phyloP scores from a whole-genome alignment of 2,329 filamentous ascomycete genomes.

The Nemania serpens region DNA sequence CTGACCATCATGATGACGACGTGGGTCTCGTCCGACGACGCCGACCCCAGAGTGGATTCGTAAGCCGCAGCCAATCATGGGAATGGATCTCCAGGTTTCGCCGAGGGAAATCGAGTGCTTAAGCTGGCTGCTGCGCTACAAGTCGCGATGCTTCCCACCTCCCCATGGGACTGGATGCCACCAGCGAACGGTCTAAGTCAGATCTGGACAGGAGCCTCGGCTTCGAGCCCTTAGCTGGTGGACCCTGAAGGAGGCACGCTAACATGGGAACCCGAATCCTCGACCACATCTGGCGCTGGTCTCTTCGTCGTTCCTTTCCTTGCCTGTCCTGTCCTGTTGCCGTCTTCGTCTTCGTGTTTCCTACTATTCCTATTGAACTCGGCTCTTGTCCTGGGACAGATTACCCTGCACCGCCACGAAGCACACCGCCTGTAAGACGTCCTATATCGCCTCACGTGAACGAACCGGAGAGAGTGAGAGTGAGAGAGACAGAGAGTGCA shows the following conservation, averaged over 20 bases:
- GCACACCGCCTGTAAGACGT: no score
- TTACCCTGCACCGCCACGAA: no score
- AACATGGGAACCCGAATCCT: not conserved
- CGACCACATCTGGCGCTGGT: not conserved
- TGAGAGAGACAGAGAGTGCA: no score
- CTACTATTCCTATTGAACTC: no score
- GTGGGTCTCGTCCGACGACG: not conserved
- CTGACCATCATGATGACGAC: not conserved
- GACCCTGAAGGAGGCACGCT: slow-evolving; percentile 9
- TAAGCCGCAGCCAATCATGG: slow-evolving; percentile 11
- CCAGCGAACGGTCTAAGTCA: slow-evolving; percentile 11
- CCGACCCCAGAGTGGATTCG: slow-evolving; percentile 10
- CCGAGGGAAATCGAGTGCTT: slow-evolving; percentile 1
- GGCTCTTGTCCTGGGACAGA: no score
- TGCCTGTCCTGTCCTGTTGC: not conserved
- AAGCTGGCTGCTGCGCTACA: not conserved
- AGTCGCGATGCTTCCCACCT: slow-evolving; percentile 13
- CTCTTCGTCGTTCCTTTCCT: not conserved
- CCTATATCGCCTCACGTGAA: no score
- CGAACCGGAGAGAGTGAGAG: no score
- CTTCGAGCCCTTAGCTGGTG: slow-evolving; percentile 20
- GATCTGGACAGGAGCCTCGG: slow-evolving; percentile 22
- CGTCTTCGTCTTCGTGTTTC: not conserved
- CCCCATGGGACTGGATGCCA: slow-evolving; percentile 3
- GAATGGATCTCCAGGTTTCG: not conserved